Evolutionary conservation across 345 rosid genomes (phyloP).

Genomic region (Euclidium syriacum): DNA sequence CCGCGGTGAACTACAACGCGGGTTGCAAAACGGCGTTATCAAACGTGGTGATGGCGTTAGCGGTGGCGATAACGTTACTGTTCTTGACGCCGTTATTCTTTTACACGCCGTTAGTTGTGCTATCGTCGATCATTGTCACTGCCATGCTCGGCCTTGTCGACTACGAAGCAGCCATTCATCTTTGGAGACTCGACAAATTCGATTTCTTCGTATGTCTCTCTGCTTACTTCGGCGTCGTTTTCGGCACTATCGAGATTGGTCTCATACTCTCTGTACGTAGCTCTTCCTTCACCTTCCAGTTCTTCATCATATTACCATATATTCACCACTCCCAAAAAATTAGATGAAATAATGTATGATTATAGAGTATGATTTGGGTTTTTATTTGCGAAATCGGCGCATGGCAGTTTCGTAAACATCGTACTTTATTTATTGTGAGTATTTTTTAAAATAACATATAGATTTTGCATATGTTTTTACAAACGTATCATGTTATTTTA

Average conservation of each 20-base stretch:
- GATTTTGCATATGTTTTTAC: no score
- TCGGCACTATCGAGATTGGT: constrained; percentile 69
- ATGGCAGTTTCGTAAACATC: no score
- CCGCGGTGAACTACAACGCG: constrained; percentile 91
- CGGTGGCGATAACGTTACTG: constrained; percentile 60
- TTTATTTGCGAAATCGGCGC: no score
- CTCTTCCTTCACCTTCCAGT: no score
- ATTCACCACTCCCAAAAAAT: no score
- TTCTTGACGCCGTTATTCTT: constrained; percentile 73
- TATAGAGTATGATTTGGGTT: no score
- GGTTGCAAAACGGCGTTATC: constrained; percentile 91
- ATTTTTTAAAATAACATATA: no score
- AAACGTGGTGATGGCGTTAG: constrained; percentile 77
- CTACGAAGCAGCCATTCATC: constrained; percentile 67
- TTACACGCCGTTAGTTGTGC: constrained; percentile 79
- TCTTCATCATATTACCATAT: no score
- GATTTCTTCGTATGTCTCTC: constrained; percentile 72
- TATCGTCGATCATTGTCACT: constrained; percentile 68
- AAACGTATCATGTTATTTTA: no score
- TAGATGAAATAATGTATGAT: no score
- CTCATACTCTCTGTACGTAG: constrained; percentile 54
- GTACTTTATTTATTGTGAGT: no score
- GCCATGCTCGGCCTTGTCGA: constrained; percentile 93
- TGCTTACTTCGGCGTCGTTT: constrained; percentile 71
- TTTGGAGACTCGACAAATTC: constrained; percentile 75